Conservation (phyloP, 495 filamentous ascomycete species). For the Lasiosphaeria miniovina region DNA sequence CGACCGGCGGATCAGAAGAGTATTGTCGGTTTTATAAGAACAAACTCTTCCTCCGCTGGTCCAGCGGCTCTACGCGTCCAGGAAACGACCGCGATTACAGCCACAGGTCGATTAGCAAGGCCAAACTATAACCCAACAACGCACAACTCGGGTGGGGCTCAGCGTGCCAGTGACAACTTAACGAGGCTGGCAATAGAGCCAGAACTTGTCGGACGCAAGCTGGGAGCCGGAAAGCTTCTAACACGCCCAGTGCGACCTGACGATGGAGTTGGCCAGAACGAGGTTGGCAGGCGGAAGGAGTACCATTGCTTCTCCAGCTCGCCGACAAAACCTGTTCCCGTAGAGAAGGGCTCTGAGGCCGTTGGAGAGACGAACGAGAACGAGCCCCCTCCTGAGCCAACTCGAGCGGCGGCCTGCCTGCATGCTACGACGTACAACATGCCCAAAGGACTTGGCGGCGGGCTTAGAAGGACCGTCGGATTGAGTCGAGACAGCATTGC, state of each 20-base stretch:
- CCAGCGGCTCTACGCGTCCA: not conserved
- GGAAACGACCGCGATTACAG: constrained; percentile 2
- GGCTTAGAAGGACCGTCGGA: constrained; percentile 32
- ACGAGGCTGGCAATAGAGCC: constrained; percentile 31
- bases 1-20: constrained; percentile 40
- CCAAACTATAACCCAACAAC: not conserved
- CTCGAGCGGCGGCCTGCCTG: constrained; percentile 37
- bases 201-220: constrained; percentile 34
- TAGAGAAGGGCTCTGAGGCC: constrained; percentile 2
- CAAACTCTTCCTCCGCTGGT: constrained; percentile 11
- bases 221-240: constrained; percentile 29
- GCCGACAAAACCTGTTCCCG: constrained; percentile 28
- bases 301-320: constrained; percentile 50
- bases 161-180: constrained; percentile 1
- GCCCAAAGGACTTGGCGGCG: constrained; percentile 28
- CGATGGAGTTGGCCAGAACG: constrained; percentile 4
- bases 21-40: constrained; percentile 34
- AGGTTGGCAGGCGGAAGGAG: constrained; percentile 22
- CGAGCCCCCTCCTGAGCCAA: constrained; percentile 28
- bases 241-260: constrained; percentile 15
- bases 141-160: not conserved
- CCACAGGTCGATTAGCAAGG: not conserved
- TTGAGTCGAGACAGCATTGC: constrained; percentile 33
- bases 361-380: constrained; percentile 20
- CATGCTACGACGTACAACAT: constrained; percentile 39